Base-by-base conservation (phyloP, 805 yeast genomes). In the Teunomyces cretensis region DNA sequence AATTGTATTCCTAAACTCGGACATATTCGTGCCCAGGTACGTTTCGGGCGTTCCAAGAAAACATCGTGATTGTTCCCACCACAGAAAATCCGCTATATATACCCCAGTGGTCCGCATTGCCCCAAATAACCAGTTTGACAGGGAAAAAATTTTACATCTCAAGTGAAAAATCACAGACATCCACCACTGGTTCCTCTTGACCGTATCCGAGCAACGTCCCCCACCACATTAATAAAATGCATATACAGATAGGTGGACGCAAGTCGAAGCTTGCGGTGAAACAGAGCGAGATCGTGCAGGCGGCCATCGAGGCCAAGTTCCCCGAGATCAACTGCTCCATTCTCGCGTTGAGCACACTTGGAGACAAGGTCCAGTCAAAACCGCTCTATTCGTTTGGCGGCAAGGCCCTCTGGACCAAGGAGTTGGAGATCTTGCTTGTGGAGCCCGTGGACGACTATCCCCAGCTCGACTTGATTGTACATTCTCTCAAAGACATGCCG, bases 361-460 rank as follows among this genome's bases (percentile, higher is more conserved):
- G 98, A 19, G 99, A 94, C 70, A 86, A 88, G 60, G 84, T 86
- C 26, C 94, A 83, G 60, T 79, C 76, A 59, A 84, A 81, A 61
- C 97, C 99, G 6, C 73, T 94, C 41, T 94, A 92, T 65, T 80
- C 96, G 3, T 94, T 94, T 67, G 98, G 97, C 35, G 99, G 99
- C 19, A 94, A 94, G 64, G 82, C 97, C 0, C 65, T 94, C 17
- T 94, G 99, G 99, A 94, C 99, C 2, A 87, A 88, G 60, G 99
- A 94, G 66, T 74, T 94, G 46, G 99, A 94, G 67, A 83, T 83
- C 17, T 69, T 90, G 40, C 70, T 92, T 32, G 75, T 86, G 52
- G 78, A 78, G 50, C 72, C 77, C 38, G 75, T 81, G 19, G 91
- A 85, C 24, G 71, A 67, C 39, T 82, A 74, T 54, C 83, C 86